These are phyloP conservation scores for Neurospora sp. DNA, from an alignment of 495 filamentous ascomycete genomes.

Conservation along the genomic window DNA sequence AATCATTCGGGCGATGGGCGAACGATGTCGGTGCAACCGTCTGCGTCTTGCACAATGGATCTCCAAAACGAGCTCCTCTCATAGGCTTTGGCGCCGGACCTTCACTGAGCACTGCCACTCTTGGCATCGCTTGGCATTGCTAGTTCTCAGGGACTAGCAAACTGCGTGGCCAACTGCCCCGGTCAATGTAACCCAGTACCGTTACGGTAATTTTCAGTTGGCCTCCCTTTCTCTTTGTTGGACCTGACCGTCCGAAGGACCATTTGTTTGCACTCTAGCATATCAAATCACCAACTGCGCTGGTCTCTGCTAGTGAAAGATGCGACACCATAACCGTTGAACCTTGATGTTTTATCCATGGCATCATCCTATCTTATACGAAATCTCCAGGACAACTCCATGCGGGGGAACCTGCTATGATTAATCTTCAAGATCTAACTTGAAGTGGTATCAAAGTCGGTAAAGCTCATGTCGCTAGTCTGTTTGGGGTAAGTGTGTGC, in stretches of 20 bases:
- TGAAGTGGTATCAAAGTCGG: not conserved
- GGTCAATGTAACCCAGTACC: not conserved
- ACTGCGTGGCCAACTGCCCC: not conserved
- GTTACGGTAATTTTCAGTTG: not conserved
- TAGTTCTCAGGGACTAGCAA: not conserved
- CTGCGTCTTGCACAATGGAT: not conserved
- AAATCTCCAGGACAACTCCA: not conserved
- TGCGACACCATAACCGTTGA: not conserved
- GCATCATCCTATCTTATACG: not conserved
- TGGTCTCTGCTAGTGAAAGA: not conserved
- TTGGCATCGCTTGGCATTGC: not conserved
- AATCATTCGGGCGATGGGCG: not conserved
- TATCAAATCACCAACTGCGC: not conserved
- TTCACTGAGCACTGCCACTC: not conserved
- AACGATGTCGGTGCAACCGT: not conserved
- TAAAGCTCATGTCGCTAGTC: not conserved
- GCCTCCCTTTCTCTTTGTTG: not conserved
- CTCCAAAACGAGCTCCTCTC: not conserved
- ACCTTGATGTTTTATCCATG: not conserved
- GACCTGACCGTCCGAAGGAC: not conserved
- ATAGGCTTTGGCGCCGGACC: not conserved
- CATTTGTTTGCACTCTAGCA: not conserved
- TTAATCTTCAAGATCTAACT: not conserved
- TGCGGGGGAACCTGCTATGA: not conserved
- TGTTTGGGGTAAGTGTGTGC: not conserved